Evolutionary conservation across 2,329 filamentous ascomycete genomes (phyloP).

Genomic region (Aspergillus japonicus): DNA sequence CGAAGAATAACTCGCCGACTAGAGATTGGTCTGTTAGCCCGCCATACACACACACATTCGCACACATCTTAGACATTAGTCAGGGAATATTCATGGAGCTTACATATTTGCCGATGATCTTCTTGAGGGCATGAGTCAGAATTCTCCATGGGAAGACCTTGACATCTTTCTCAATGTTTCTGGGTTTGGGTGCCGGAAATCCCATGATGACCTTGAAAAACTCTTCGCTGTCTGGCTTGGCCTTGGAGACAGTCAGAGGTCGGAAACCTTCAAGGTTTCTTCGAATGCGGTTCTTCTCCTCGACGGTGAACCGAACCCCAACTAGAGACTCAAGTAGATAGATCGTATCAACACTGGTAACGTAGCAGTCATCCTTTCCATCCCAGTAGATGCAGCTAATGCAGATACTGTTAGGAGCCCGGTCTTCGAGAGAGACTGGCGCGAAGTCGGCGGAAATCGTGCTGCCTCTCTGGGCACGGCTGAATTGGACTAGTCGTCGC

Average conservation of each 20-base stretch:
- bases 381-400: slow-evolving; percentile 98
- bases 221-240: slow-evolving; percentile 86
- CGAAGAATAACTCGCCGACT: slow-evolving; percentile 70
- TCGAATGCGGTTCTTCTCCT: slow-evolving; percentile 97
- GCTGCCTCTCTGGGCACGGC: slow-evolving; percentile 75
- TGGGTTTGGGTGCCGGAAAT: slow-evolving; percentile 89
- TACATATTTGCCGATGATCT: slow-evolving; percentile 97
- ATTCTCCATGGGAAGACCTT: slow-evolving; percentile 99
- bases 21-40: slow-evolving; percentile 20
- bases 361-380: slow-evolving; percentile 84
- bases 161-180: slow-evolving; percentile 98
- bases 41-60: too few relatives aligned
- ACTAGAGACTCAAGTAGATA: slow-evolving; percentile 90
- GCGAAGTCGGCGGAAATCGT: slow-evolving; percentile 79
- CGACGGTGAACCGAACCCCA: slow-evolving; percentile 82
- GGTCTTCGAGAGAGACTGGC: slow-evolving; percentile 73
- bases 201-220: slow-evolving; percentile 99
- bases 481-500: slow-evolving; percentile 85
- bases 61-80: not conserved
- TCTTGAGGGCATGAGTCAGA: slow-evolving; percentile 81
- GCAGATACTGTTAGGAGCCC: slow-evolving; percentile 80
- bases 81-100: slow-evolving; percentile 37
- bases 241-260: slow-evolving; percentile 89
- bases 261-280: slow-evolving; percentile 94
- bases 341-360: slow-evolving; percentile 96